Evolutionary conservation across 495 filamentous ascomycete genomes (phyloP), one percentile per base, ranked within the genome.

Genomic region (Haplographium delicatum): DNA sequence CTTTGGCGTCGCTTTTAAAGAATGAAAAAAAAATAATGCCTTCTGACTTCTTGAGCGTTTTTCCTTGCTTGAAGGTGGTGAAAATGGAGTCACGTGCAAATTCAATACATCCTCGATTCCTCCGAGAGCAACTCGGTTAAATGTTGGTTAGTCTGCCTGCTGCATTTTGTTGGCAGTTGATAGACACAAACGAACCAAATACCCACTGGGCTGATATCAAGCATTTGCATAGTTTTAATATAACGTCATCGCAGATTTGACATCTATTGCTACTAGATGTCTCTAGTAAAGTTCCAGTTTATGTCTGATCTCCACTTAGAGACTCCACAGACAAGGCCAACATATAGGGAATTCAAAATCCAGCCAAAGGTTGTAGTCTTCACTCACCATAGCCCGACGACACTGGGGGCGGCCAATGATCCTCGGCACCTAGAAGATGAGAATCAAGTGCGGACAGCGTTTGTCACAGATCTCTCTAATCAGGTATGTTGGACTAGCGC

Each of bases 281-380:
- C 22, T 44, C 28, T 24, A 44, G 41, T 44, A 44, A 44, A 44
- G 25, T 46, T 83, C 43, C 80, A 83, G 50, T 72, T 81, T 22
- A 43, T 79, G 23, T 82, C 78, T 0, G 79, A 83, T 59, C 67
- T 83, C 2, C 79, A 82, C 52, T 61, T 83, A 0, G 76, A 83
- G n/a, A 51, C 48, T 49, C 46, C 68, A 0, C 50, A 61, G 35
- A 28, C 44, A 47, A 47, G 44, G 27, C 45, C 45, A 20, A 57
- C 65, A 18, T 82, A 81, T 57, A 67, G 73, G 47, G 23, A 62
- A 9, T 80, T 75, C 46, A 48, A 68, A 1, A 70, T 80, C 24
- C 33, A 44, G 0, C 67, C 72, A 5, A 57, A 62, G 30, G 65
- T 81, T 23, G 51, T 72, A 8, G 63, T 81, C 9, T 64, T 78